Evolutionary conservation across 768 basidiomycete genomes (phyloP).

Genomic region (Leucocoprinus birnbaumii): DNA sequence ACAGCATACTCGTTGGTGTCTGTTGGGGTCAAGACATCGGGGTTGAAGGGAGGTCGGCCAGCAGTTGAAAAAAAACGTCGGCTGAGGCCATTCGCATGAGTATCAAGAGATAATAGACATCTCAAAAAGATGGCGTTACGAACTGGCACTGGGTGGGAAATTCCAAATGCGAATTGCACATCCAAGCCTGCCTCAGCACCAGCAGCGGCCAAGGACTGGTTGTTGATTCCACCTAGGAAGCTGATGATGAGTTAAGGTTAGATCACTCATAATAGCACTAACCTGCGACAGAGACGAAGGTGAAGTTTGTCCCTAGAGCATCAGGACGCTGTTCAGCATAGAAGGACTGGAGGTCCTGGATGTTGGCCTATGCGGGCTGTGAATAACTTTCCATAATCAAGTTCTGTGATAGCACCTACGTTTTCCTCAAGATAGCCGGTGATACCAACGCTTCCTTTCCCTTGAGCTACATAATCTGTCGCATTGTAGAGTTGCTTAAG

Average conservation of each 20-base stretch:
- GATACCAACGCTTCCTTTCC: slow-evolving; percentile 48
- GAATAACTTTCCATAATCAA: neutral
- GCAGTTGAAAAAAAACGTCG: slow-evolving; percentile 59
- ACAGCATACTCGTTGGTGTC: slow-evolving; percentile 34
- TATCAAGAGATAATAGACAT: neutral
- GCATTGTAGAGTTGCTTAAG: slow-evolving; percentile 54
- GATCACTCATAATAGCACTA: slow-evolving; percentile 8
- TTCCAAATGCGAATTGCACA: slow-evolving; percentile 58
- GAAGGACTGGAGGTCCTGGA: slow-evolving; percentile 47
- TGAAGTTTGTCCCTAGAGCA: slow-evolving; percentile 48
- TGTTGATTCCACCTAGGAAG: slow-evolving; percentile 50
- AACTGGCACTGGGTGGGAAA: slow-evolving; percentile 56
- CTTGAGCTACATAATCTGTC: slow-evolving; percentile 37
- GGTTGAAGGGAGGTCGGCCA: slow-evolving; percentile 57
- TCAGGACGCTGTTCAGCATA: slow-evolving; percentile 41
- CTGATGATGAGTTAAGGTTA: neutral
- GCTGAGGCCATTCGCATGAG: slow-evolving; percentile 15
- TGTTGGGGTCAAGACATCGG: slow-evolving; percentile 35
- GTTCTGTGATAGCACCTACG: neutral
- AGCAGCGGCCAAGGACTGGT: slow-evolving; percentile 46
- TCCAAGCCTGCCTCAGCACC: slow-evolving; percentile 65
- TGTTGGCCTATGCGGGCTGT: slow-evolving; percentile 30
- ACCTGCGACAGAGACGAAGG: slow-evolving; percentile 57
- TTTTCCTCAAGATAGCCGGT: slow-evolving; percentile 42
- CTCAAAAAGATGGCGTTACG: neutral